Evolutionary conservation across 2,329 filamentous ascomycete genomes (phyloP), one percentile per base, ranked within the genome.

Genomic region (Elsinoe batatas): DNA sequence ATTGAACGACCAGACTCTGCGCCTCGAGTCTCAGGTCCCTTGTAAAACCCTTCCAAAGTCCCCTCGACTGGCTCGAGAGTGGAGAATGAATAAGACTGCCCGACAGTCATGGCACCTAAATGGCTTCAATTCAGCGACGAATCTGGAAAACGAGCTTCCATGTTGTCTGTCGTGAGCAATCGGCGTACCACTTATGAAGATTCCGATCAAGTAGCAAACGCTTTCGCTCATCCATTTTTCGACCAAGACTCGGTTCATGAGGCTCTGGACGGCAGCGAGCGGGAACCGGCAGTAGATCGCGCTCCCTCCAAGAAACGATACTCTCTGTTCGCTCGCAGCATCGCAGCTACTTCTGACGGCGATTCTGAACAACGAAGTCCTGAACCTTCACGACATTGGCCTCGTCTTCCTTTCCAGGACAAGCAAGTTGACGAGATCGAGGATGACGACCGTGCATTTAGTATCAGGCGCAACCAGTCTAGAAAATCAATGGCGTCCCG

Each of bases 321-420:
- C 13, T 57, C 55, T 18, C 37, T 57, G 11, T 57, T 57, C 13
- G 46, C 55, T 35, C 46, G 55, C 18, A 57, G 38, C 47, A 17
- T 37, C 11, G 55, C 40, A 13, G 20, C 32, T 35, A 44, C 53
- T 11, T 46, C 53, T 17, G 38, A 55, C 35, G 40, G 53, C n/a
- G 53, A 55, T 17, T 42, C 53, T 7, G 53, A 55, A 6, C 53
- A 26, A 12, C 37, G 22, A 5, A 46, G 38, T n/a, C 53, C 53
- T 15, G 38, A 46, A 44, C n/a, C 13, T n/a, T 17, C 40, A 20
- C 38, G 53, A 32, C 32, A 42, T 17, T 55, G 53, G 53, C 42
- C 53, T n/a, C 53, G 53, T 35, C 42, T 55, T 4, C 47, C 47
- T n/a, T 55, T 56, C 36, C 54, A 56, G 15, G 43, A 56, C 54